Base-by-base conservation (phyloP, 306 rosid genomes). In the Sophora flavescens region DNA sequence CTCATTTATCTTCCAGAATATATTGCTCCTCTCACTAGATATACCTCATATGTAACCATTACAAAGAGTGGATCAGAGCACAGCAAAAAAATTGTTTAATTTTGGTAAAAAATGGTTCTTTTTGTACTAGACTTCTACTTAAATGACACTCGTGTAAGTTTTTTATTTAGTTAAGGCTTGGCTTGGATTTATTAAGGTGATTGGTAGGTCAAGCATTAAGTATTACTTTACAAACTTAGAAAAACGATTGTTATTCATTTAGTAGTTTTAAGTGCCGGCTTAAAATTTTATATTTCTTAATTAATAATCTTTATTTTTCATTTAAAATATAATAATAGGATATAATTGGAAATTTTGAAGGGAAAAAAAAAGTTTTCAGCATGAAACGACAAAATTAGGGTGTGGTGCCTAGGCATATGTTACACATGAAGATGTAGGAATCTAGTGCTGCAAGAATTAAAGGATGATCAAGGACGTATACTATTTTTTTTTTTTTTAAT, bases 381-480 rank as follows among this genome's bases (percentile, higher is more conserved):
- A 44, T 44, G 60, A 16, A 41, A 72, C 60, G 45, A 58, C 68
- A 72, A 57, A 57, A 44, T 15, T 38, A 71, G 56, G 56, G 3
- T n/a, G 22, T 22, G 35, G 56, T 57, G 13, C 59, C 33, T 9
- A 15, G 47, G 57, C 38, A 30, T 30, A 17, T 58, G 44, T 28
- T 28, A 30, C 11, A 59, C 60, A 60, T 32, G 58, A 60, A 74
- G 16, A 60, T 60, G 70, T 74, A 60, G 60, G 78, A 60, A 60
- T 74, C 69, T 74, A 60, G 15, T 30, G 58, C 35, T 16, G 45
- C 58, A 45, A 32, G 57, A 60, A 26, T 57, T 4, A 13, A 39
- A 72, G 47, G 42, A 60, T 74, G 48, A 16, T 2, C 32, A 73
- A 59, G 62, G 62, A 73, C 18, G 8, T 0, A 26, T 59, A 44